Evolutionary conservation across 176 grass and related monocot genomes (phyloP), one percentile per base, ranked within the genome.

Genomic region (Puccinellia tenuiflora): DNA sequence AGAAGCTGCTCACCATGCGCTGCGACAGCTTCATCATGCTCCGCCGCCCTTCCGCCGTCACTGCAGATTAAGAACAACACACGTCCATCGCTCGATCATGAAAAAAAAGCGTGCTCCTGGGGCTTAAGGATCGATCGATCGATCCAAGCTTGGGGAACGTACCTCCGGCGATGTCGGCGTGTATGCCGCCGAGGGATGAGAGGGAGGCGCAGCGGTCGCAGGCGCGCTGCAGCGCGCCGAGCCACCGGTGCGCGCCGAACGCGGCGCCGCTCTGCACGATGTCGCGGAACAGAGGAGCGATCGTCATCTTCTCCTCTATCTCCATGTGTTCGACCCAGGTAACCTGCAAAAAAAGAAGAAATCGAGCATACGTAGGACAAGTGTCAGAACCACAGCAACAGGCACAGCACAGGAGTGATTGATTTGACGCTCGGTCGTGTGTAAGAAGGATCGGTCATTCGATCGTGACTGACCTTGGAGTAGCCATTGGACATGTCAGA

Each of bases 1-100:
- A 96, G 84, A 99, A 99, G 68, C 89, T 87, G 88, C 78, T 70
- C 78, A 99, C 88, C 97, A 99, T 99, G 66, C 91, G 87, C 90
- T 99, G 97, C 16, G 97, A 91, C 57, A 99, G 91, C 91, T 86
- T 96, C 97, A 96, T 96, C 93, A 96, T 94, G 86, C 93, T 89
- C 16, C 93, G 81, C 85, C 87, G 89, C 22, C 93, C 93, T 31
- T 99, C 91, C 13, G 91, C 74, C 9, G 91, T 90, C 81, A 96
- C 93, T 98, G 83, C 38, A 15, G 17, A 11, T 9, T 1, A 40
- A 9, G 9, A 40, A 40, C 2, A 43, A 43, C 40, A 57, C 31
- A 31, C 5, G 15, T n/a, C 68, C 39, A 24, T 9, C 68, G 1
- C 25, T 16, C 22, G 1, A 45, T 16, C 22, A 59, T 26, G 0